A percentile compares a stretch with the other conserved stretches of the same genome.
Conservation (phyloP, 805 yeast genomes). For the Ogataea pini region DNA sequence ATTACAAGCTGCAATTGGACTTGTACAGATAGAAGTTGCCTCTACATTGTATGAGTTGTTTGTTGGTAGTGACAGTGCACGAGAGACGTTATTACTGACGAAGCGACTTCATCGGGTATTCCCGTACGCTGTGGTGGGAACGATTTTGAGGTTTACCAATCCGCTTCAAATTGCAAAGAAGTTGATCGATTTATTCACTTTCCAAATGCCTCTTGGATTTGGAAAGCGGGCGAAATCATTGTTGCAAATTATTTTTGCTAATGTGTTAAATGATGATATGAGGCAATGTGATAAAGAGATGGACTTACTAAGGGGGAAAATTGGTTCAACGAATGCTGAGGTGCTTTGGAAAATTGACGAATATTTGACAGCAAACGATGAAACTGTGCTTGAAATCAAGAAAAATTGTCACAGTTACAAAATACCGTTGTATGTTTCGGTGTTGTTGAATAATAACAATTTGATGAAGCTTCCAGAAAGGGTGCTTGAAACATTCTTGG, state of each 20-base stretch:
- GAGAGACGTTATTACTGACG: conserved; percentile 70
- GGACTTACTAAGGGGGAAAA: conserved; percentile 43
- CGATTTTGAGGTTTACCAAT: conserved; percentile 78
- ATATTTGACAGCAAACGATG: conserved; percentile 32
- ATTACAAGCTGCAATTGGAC: conserved; percentile 68
- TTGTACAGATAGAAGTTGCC: conserved; percentile 82
- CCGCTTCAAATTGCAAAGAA: conserved; percentile 83
- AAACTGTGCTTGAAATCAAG: conserved; percentile 31
- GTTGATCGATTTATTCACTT: conserved; percentile 77
- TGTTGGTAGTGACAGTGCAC: conserved; percentile 77
- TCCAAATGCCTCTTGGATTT: conserved; percentile 64
- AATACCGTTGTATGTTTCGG: conserved; percentile 27
- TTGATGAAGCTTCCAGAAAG: conserved; percentile 17
- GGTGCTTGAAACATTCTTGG: conserved; percentile 23
- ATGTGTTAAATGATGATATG: conserved; percentile 74
- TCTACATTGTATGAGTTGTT: conserved; percentile 81
- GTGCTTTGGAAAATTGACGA: conserved; percentile 31
- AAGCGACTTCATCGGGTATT: conserved; percentile 71
- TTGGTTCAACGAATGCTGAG: conserved; percentile 20
- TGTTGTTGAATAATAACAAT: conserved; percentile 29
- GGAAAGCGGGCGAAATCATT: conserved; percentile 50
- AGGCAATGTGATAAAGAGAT: conserved; percentile 59
- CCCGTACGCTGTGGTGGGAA: conserved; percentile 78
- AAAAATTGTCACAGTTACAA: conserved; percentile 30
- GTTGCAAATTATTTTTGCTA: conserved; percentile 71